These are phyloP conservation scores for Fraxinus dipetala DNA, from an alignment of 305 asterid species.

Conservation along the genomic window DNA sequence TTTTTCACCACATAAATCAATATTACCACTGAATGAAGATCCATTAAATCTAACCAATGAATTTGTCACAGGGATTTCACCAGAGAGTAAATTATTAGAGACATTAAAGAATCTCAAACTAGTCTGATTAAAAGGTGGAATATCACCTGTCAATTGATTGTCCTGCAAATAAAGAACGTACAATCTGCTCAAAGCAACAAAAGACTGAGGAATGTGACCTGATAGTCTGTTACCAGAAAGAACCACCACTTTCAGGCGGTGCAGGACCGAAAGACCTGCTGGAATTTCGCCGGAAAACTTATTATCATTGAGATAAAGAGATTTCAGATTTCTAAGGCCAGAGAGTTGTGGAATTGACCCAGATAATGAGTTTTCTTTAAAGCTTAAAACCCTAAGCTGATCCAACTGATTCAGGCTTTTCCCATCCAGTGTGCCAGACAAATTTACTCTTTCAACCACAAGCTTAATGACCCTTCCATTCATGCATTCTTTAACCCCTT, in stretches of 20 bases:
- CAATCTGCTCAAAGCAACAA: slow-evolving; percentile 43
- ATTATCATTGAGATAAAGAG: slow-evolving; percentile 65
- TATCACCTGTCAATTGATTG: slow-evolving; percentile 56
- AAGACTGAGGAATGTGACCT: slow-evolving; percentile 55
- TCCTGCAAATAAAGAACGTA: slow-evolving; percentile 70
- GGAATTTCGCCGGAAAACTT: slow-evolving; percentile 65
- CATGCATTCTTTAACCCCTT: slow-evolving; percentile 73
- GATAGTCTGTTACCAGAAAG: slow-evolving; percentile 57
- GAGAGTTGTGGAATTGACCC: slow-evolving; percentile 71
- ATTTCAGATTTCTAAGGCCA: slow-evolving; percentile 69
- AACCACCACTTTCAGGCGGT: slow-evolving; percentile 62
- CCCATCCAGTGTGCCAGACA: slow-evolving; percentile 63
- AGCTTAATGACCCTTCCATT: slow-evolving; percentile 79
- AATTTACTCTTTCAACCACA: slow-evolving; percentile 61
- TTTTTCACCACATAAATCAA: slow-evolving; percentile 59
- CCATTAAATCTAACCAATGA: slow-evolving; percentile 42
- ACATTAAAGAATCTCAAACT: slow-evolving; percentile 74
- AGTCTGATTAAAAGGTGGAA: slow-evolving; percentile 66
- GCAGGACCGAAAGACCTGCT: slow-evolving; percentile 44
- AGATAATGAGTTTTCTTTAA: slow-evolving; percentile 60
- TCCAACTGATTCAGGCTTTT: slow-evolving; percentile 63
- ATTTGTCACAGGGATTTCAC: slow-evolving; percentile 55
- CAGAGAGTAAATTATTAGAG: slow-evolving; percentile 63
- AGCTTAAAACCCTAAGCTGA: slow-evolving; percentile 78
- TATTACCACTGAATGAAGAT: slow-evolving; percentile 54